These are phyloP conservation scores for Paragyromitra xinjiangensis DNA, from an alignment of 495 filamentous ascomycete genomes.

Conservation along the genomic window DNA sequence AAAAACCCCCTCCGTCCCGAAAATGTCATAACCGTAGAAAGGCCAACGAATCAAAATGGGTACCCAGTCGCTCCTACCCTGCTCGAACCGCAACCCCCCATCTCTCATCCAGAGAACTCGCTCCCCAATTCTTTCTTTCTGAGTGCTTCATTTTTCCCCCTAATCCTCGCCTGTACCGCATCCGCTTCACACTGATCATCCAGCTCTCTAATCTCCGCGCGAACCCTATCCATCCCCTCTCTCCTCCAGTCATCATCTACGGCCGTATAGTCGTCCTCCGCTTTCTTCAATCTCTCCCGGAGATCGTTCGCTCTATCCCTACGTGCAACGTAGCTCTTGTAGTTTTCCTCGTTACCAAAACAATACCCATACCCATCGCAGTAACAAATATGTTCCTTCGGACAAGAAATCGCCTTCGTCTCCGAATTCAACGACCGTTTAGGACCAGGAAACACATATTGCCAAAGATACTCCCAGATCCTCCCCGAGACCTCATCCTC, in stretches of 20 bases:
- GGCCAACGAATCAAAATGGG: not conserved
- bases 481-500: conserved; percentile 68
- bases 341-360: conserved; percentile 70
- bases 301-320: conserved; percentile 60
- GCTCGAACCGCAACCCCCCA: no score
- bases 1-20: not conserved
- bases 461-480: conserved; percentile 78
- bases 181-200: conserved; percentile 25
- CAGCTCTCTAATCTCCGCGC: conserved; percentile 38
- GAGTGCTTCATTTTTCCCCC: conserved; percentile 40
- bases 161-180: conserved; percentile 26
- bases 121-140: conserved; percentile 42
- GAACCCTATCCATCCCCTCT: conserved; percentile 38
- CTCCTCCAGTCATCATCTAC: conserved; percentile 39
- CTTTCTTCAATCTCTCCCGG: conserved; percentile 64
- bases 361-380: conserved; percentile 83
- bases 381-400: conserved; percentile 73
- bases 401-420: conserved; percentile 68
- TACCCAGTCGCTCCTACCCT: not conserved
- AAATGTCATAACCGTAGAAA: not conserved
- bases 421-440: conserved; percentile 61
- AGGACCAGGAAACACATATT: conserved; percentile 67
- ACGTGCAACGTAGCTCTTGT: conserved; percentile 62
- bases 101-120: conserved; percentile 50
- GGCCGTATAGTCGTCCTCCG: conserved; percentile 55